Base-by-base conservation (phyloP, 768 basidiomycete genomes). In the Tylopilus rubrobrunneus region DNA sequence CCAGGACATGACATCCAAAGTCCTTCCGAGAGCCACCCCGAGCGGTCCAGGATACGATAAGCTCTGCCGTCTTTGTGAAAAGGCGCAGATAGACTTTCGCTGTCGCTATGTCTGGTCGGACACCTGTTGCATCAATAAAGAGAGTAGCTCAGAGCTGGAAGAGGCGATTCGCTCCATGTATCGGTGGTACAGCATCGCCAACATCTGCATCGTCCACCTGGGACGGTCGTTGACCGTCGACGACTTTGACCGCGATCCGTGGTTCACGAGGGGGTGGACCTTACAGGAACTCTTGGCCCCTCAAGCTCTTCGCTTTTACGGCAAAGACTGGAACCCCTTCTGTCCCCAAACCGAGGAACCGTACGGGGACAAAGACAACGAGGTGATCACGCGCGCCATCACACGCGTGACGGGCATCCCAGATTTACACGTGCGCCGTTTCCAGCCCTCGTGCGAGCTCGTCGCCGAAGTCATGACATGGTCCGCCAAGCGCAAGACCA, bases 261-360 rank as follows among this genome's bases (percentile, higher is more conserved):
- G 61, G 61, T 62, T 61, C 36, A 53, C 48, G 8, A 25, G 57
- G 12, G 51, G 57, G 6, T 59, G 57, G 58, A 59, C 56, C 0
- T 29, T 63, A 2, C 60, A 59, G 45, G 60, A 59, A 34, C 52
- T 63, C 5, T 40, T 61, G 25, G 60, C 60, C 3, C 56, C 52
- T 11, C 14, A 33, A 4, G 25, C 23, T 31, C 21, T 55, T 1
- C 53, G 39, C n/a, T 63, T 61, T 4, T 61, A 55, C 14, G 61
- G 61, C 12, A 49, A 33, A 37, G 28, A 53, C 10, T 60, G 61
- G 61, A 47, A 31, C 15, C 41, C 48, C 17, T 51, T 61, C 48
- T 60, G 25, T 19, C 15, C 49, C 7, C 15, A 40, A 33, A 12
- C 9, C 46, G 28, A n/a, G 5, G 43, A 8, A 19, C 39, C n/a